Evolutionary conservation across 306 rosid genomes (phyloP).

Genomic region (Fagus crenata): DNA sequence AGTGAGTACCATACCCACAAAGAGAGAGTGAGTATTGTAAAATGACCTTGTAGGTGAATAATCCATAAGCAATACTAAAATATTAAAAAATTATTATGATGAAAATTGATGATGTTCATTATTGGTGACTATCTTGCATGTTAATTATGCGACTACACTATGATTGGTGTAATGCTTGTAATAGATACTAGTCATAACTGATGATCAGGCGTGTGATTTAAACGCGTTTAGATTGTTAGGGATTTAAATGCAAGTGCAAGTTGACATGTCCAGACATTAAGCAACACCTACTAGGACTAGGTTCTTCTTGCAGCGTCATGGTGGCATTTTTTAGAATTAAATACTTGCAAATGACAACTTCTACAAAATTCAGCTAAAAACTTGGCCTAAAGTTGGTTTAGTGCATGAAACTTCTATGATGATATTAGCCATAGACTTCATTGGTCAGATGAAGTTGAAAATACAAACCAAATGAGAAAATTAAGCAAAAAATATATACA

Average conservation of each 20-base stretch:
- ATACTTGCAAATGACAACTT: not conserved
- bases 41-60: too few relatives aligned
- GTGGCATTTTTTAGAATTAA: not conserved
- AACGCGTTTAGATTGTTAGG: not conserved
- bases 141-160: too few relatives aligned
- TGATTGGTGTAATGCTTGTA: not conserved
- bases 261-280: not conserved
- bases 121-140: not conserved
- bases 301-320: not conserved
- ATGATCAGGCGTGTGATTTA: not conserved
- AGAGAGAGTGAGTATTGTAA: too few relatives aligned
- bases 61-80: not conserved
- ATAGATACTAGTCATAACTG: not conserved
- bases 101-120: not conserved
- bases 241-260: not conserved
- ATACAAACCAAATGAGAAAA: not conserved
- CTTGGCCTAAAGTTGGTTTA: constrained; percentile 2
- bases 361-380: constrained; percentile 21
- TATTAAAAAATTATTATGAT: not conserved
- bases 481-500: constrained; percentile 1
- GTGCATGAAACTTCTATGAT: constrained; percentile 28
- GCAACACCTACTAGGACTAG: not conserved
- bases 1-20: too few relatives aligned
- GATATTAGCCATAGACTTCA: constrained; percentile 15
- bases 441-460: constrained; percentile 29